Base-by-base conservation (phyloP, 106 monocot species). In the Dioscorea dumetorum region DNA sequence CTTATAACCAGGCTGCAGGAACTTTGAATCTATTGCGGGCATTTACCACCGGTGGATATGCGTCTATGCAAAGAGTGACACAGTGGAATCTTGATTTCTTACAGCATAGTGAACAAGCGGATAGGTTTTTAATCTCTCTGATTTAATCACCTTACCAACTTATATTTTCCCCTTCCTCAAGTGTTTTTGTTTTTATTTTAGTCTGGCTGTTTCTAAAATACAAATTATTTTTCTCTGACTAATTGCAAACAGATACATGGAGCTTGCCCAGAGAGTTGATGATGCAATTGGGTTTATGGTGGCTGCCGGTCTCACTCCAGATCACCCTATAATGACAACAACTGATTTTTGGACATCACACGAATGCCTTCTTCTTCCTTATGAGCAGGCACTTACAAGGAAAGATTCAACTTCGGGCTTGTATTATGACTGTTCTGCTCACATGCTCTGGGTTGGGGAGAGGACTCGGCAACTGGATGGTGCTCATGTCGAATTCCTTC, bases 371-470 rank as follows among this genome's bases (percentile, higher is more conserved):
- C 84, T 69, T 52, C 61, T 88, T 6, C 80, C 81, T 15, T 88
- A 84, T 69, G 88, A 88, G 68, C 80, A 88, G 58, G 80, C 88
- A 66, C 61, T 88, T 64, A 84, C 88, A 0, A 78, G 84, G 56
- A 72, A 80, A 24, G 88, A 88, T 53, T 88, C 88, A 7, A 88
- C 84, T 11, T 75, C 84, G 2, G 88, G 84, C 8, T 72, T 11
- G 41, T 81, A 74, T 62, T 88, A 88, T 72, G 83, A 88, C 59
- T 88, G 84, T 66, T 88, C 88, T 24, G 88, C 84, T 31, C 88
- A 88, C 71, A 77, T 88, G 78, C 81, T 88, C 24, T 88, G 88
- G 84, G 70, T 84, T 41, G 88, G 88, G 16, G 88, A 88, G 65
- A 74, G 88, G 72, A 88, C 88, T 53, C 74, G 81, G 15, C 81